phyloP scores from a whole-genome alignment of 345 rosid genomes.

The Camelina hispida region DNA sequence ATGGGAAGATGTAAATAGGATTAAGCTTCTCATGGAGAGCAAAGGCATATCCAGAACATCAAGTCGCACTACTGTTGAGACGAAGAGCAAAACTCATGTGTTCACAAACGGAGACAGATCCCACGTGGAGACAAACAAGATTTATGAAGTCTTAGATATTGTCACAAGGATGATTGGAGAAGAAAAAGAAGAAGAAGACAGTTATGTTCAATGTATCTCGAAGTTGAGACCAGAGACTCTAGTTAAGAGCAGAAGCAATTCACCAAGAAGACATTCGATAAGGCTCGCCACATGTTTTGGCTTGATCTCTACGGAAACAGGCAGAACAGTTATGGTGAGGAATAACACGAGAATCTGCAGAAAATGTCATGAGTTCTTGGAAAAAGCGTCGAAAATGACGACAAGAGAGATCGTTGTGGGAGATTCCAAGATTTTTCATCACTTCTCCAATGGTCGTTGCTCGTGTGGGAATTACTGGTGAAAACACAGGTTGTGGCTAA shows the following conservation, averaged over 20 bases:
- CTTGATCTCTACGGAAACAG: slow-evolving; percentile 59
- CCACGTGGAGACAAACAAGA: slow-evolving; percentile 44
- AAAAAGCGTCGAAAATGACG: slow-evolving; percentile 55
- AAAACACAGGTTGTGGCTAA: slow-evolving; percentile 8
- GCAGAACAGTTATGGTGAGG: slow-evolving; percentile 55
- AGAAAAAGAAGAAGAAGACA: slow-evolving; percentile 43
- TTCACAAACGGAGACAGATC: slow-evolving; percentile 61
- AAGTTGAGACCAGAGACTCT: slow-evolving; percentile 52
- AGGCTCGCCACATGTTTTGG: slow-evolving; percentile 67
- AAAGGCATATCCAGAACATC: slow-evolving; percentile 57
- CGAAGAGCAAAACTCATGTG: slow-evolving; percentile 44
- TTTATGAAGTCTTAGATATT: slow-evolving; percentile 56
- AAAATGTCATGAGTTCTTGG: slow-evolving; percentile 60
- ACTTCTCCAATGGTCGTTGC: slow-evolving; percentile 61
- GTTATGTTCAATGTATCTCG: slow-evolving; percentile 32
- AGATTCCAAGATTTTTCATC: slow-evolving; percentile 67
- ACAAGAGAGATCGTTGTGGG: slow-evolving; percentile 63
- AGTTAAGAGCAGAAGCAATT: slow-evolving; percentile 43
- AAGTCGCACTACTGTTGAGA: slow-evolving; percentile 53
- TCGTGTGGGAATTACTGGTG: slow-evolving; percentile 64
- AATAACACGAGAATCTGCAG: slow-evolving; percentile 73
- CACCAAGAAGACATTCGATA: slow-evolving; percentile 57
- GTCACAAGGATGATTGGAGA: slow-evolving; percentile 49
- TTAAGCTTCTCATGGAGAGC: slow-evolving; percentile 58
- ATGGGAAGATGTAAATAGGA: slow-evolving; percentile 65